These are phyloP conservation scores for Pinus taeda DNA, from an alignment of 75 land plant genomes.

Conservation along the genomic window DNA sequence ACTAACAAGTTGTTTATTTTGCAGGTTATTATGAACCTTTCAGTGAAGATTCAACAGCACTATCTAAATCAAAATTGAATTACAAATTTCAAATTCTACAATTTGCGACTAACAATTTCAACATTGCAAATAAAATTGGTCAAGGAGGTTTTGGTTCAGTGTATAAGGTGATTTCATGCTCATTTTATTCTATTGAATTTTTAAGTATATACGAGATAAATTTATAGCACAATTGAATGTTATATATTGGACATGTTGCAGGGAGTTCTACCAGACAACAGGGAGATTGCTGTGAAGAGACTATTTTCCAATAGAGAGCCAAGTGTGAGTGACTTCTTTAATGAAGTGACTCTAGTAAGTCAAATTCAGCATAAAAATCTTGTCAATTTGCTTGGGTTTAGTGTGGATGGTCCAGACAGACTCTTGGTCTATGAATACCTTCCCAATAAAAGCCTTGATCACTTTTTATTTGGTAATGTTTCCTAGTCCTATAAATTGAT, in stretches of 20 bases:
- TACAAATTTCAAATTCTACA: conserved; percentile 19
- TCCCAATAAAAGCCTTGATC: no score
- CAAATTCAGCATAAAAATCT: no score
- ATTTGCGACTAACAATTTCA: conserved; percentile 25
- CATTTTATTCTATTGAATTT: background rate
- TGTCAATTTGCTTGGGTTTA: no score
- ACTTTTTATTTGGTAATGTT: no score
- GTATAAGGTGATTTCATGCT: conserved; percentile 25
- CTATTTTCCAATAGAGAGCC: no score
- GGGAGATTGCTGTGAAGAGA: conserved; percentile 28
- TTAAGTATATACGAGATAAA: background rate
- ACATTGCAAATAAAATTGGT: conserved; percentile 25
- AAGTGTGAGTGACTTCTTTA: no score
- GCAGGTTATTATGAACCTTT: no score
- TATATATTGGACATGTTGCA: background rate
- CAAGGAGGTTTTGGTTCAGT: conserved; percentile 39
- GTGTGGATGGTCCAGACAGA: no score
- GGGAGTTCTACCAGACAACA: conserved; percentile 32
- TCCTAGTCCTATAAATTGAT: no score
- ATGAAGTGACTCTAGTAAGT: no score
- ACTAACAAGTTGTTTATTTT: no score
- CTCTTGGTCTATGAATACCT: no score
- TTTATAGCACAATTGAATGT: background rate
- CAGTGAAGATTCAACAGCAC: conserved; percentile 7
- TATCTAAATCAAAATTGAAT: conserved; percentile 18